phyloP scores from a whole-genome alignment of 2,329 filamentous ascomycete species.

The Verruconis gallopava region DNA sequence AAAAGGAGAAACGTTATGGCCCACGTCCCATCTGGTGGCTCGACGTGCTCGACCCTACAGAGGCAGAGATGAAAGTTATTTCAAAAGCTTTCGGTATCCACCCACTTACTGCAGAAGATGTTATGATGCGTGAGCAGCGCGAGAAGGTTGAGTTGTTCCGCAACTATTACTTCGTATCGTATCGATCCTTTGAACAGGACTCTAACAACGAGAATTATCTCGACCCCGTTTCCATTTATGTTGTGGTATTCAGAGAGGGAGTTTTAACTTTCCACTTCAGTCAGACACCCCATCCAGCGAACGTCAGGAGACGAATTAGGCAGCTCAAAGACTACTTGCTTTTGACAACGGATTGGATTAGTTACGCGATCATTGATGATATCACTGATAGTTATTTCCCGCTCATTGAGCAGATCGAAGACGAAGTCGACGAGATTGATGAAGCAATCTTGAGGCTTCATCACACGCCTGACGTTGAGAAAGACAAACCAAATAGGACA shows the following conservation, averaged over 20 bases:
- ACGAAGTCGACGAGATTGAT: slow-evolving; percentile 95
- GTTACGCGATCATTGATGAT: slow-evolving; percentile 94
- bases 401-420: slow-evolving; percentile 82
- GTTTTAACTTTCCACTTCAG: slow-evolving; percentile 95
- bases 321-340: slow-evolving; percentile 91
- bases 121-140: slow-evolving; percentile 91
- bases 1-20: slow-evolving; percentile 37
- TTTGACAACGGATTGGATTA: slow-evolving; percentile 92
- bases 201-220: slow-evolving; percentile 78
- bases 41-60: slow-evolving; percentile 80
- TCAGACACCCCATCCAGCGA: slow-evolving; percentile 90
- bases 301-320: slow-evolving; percentile 83
- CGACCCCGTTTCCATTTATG: slow-evolving; percentile 93
- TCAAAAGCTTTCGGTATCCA: slow-evolving; percentile 92
- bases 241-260: slow-evolving; percentile 90
- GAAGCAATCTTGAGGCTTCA: slow-evolving; percentile 79
- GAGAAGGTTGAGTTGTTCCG: slow-evolving; percentile 97
- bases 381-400: slow-evolving; percentile 95
- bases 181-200: slow-evolving; percentile 95
- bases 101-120: slow-evolving; percentile 88
- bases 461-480: slow-evolving; percentile 28
- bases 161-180: slow-evolving; percentile 98
- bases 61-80: slow-evolving; percentile 89
- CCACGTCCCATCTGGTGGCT: slow-evolving; percentile 94
- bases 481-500: slow-evolving; percentile 23